A percentile compares a stretch with the other conserved stretches of the same genome.
phyloP scores from a whole-genome alignment of 768 basidiomycete genomes.

The Pleurotus platypus region DNA sequence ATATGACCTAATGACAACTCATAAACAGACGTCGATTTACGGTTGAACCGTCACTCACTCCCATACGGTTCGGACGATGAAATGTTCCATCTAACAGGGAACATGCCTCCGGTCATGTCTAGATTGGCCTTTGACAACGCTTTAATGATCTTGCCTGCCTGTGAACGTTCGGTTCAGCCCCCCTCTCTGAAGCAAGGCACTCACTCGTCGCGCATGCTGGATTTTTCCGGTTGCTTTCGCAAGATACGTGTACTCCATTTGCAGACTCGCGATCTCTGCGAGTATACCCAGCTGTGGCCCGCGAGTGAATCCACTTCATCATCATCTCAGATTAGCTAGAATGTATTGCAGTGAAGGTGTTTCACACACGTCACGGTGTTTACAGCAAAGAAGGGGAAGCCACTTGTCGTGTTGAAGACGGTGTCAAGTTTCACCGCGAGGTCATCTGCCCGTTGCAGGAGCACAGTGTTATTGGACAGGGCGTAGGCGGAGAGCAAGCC shows the following conservation, averaged over 20 bases:
- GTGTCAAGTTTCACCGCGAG: constrained; percentile 71
- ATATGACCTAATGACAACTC: constrained; percentile 29
- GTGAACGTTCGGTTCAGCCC: not conserved
- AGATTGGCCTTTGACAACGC: constrained; percentile 46
- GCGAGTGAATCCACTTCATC: not conserved
- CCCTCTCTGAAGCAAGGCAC: constrained; percentile 12
- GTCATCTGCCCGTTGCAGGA: constrained; percentile 72
- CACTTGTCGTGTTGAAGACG: constrained; percentile 65
- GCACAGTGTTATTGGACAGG: constrained; percentile 56
- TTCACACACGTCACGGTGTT: constrained; percentile 57
- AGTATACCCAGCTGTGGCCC: constrained; percentile 40
- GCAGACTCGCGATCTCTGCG: constrained; percentile 82
- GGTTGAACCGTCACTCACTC: too few species aligned
- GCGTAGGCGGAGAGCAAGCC: constrained; percentile 85
- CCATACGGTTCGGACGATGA: constrained; percentile 36
- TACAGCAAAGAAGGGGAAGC: constrained; percentile 69
- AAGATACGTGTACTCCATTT: constrained; percentile 84
- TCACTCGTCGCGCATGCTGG: constrained; percentile 53
- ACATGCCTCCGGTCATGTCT: constrained; percentile 52
- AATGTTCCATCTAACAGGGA: constrained; percentile 58
- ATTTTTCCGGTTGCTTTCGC: constrained; percentile 74
- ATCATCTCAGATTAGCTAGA: not conserved
- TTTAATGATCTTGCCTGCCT: constrained; percentile 50
- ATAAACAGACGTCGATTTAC: too few species aligned
- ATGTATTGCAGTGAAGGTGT: not conserved